These are phyloP conservation scores for Vitis vinifera DNA, from an alignment of 164 flowering plant genomes.

Conservation along the genomic window ASM3070453v1 NC_081805.1:708501-709000, in stretches of 20 bases:
- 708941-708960: constrained; percentile 75
- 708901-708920: constrained; percentile 65
- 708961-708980: constrained; percentile 46
- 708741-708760: constrained; percentile 85
- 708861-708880: constrained; percentile 80
- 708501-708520: constrained; percentile 74
- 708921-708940: constrained; percentile 78
- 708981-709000: constrained; percentile 42
- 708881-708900: constrained; percentile 90
- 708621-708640: constrained; percentile 78
- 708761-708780: constrained; percentile 85
- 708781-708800: constrained; percentile 68
- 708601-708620: constrained; percentile 86
- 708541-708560: constrained; percentile 62
- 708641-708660: constrained; percentile 98
- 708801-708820: constrained; percentile 51
- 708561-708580: constrained; percentile 90
- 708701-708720: constrained; percentile 90
- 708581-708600: constrained; percentile 93
- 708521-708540: constrained; percentile 70
- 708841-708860: constrained; percentile 53
- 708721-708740: constrained; percentile 83
- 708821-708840: constrained; percentile 64
- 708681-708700: constrained; percentile 75
- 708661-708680: constrained; percentile 90